phyloP scores from a whole-genome alignment of 768 basidiomycete genomes.

The Multifurca ochricompacta region DNA sequence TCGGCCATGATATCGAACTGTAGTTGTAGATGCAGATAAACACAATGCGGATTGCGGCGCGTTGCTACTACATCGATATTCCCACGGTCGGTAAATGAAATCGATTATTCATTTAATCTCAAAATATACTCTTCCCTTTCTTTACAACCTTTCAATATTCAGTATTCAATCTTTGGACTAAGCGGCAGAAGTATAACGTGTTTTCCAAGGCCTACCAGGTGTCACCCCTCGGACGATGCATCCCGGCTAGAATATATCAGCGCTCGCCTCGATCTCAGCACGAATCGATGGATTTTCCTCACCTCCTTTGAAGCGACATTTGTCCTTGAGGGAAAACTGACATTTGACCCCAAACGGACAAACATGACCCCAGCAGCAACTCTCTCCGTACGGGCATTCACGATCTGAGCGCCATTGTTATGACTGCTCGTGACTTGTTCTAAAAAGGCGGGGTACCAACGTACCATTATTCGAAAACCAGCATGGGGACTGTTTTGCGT shows the following conservation, averaged over 20 bases:
- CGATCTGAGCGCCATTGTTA: constrained; percentile 37
- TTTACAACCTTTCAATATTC: not conserved
- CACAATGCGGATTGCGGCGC: not conserved
- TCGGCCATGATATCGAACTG: constrained; percentile 4
- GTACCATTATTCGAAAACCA: constrained; percentile 75
- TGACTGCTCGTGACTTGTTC: not conserved
- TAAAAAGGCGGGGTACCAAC: constrained; percentile 10
- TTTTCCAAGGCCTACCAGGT: not conserved
- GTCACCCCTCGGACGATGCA: constrained; percentile 29
- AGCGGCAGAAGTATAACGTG: not conserved
- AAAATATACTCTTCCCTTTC: too few species aligned
- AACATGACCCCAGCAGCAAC: constrained; percentile 78
- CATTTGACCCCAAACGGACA: constrained; percentile 59
- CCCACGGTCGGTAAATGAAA: constrained; percentile 43
- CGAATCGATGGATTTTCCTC: constrained; percentile 21
- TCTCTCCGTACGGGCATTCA: constrained; percentile 65
- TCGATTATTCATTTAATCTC: too few species aligned
- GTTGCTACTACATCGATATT: constrained; percentile 48
- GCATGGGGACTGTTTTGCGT: constrained; percentile 81
- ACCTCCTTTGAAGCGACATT: constrained; percentile 84
- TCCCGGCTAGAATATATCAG: constrained; percentile 30
- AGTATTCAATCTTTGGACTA: not conserved
- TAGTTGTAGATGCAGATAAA: not conserved
- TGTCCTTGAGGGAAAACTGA: constrained; percentile 66
- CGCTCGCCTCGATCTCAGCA: not conserved